These are phyloP conservation scores for Eutrema japonicum DNA, from an alignment of 345 rosid genomes.

Conservation along the genomic window DNA sequence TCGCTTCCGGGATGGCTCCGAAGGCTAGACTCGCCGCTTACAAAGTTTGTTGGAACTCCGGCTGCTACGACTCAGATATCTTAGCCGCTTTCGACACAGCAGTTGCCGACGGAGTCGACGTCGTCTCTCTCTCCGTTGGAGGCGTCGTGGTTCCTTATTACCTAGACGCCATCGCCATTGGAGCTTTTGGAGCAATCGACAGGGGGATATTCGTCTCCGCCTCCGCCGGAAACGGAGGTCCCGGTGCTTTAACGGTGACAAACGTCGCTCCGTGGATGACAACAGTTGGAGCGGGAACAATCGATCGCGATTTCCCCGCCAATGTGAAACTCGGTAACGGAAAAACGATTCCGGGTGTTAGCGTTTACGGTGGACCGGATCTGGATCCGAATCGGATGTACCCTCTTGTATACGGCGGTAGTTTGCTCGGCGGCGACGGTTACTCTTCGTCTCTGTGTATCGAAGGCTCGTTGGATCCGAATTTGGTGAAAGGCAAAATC, in stretches of 20 bases:
- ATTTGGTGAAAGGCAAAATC: constrained; percentile 64
- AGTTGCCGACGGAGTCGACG: constrained; percentile 82
- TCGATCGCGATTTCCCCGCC: constrained; percentile 83
- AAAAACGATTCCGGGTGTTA: constrained; percentile 59
- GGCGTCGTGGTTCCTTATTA: constrained; percentile 88
- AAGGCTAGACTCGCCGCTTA: constrained; percentile 88
- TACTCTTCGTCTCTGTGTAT: constrained; percentile 79
- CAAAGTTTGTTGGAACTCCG: constrained; percentile 93
- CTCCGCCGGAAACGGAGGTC: constrained; percentile 95
- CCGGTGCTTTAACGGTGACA: constrained; percentile 77
- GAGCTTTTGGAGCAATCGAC: constrained; percentile 77
- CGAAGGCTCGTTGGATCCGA: constrained; percentile 77
- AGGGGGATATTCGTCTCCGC: constrained; percentile 80
- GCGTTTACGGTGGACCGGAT: constrained; percentile 69
- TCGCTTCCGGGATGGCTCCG: constrained; percentile 95
- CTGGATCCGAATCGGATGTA: constrained; percentile 62
- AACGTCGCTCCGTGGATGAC: constrained; percentile 90
- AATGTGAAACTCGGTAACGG: constrained; percentile 80
- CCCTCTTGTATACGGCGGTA: constrained; percentile 74
- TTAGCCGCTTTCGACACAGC: constrained; percentile 87
- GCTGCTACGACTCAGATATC: constrained; percentile 93
- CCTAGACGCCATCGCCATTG: constrained; percentile 93
- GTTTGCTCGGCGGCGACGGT: constrained; percentile 62
- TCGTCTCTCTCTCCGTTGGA: constrained; percentile 85
- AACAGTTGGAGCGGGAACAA: constrained; percentile 85